Conservation (phyloP, 352 stramenopile species). For the Peronospora farinosa region DNA sequence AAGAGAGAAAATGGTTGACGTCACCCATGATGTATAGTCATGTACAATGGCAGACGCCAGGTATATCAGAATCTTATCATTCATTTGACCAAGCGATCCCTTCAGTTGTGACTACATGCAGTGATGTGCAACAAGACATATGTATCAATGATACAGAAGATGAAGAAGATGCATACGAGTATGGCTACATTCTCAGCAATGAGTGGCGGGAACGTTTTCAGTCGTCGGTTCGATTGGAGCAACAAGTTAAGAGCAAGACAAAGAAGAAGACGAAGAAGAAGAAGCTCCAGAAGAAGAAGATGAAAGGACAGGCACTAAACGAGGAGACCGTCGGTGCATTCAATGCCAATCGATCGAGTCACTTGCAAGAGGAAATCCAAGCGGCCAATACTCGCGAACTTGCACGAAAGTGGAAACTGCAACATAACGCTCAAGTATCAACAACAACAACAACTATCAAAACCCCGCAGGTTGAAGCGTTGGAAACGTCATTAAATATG, state of each 20-base stretch:
- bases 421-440: neutral
- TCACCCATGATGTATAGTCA: slow-evolving; percentile 13
- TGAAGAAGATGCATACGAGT: slow-evolving; percentile 54
- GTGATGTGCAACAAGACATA: neutral
- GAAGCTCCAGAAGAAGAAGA: slow-evolving; percentile 11
- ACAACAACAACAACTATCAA: neutral
- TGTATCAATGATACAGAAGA: slow-evolving; percentile 12
- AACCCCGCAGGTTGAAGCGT: slow-evolving; percentile 11
- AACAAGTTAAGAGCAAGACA: slow-evolving; percentile 3
- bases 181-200: slow-evolving; percentile 62
- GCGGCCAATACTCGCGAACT: slow-evolving; percentile 35
- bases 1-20: slow-evolving; percentile 44
- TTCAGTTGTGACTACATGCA: neutral
- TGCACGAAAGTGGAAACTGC: slow-evolving; percentile 27
- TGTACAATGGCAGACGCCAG: neutral
- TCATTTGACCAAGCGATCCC: neutral
- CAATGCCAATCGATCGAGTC: slow-evolving; percentile 23
- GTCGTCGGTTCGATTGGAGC: slow-evolving; percentile 16
- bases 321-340: slow-evolving; percentile 3
- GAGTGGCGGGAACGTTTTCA: slow-evolving; percentile 58
- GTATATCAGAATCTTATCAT: slow-evolving; percentile 1
- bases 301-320: slow-evolving; percentile 6
- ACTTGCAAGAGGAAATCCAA: slow-evolving; percentile 38
- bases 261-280: slow-evolving; percentile 3
- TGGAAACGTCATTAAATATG: slow-evolving; percentile 50